Evolutionary conservation across 1,284 basidiomycete species (phyloP).

Genomic region (Cutaneotrichosporon dermatis): DNA sequence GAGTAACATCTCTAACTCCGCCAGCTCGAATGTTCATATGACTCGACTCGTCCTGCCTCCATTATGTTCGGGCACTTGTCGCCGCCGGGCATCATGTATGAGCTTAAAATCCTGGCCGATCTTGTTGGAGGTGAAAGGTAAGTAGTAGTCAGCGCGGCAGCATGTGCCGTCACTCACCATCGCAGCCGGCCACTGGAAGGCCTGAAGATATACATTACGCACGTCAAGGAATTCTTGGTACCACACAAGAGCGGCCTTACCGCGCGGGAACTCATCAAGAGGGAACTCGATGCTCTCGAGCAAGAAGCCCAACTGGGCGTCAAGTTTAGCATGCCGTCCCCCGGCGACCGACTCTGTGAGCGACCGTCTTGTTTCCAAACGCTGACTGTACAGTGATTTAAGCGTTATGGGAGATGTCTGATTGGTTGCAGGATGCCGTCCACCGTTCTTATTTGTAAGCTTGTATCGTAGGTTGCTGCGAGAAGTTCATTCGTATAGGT

Average conservation of each 20-base stretch:
- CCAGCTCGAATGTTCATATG: conserved; percentile 50
- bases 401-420: no score
- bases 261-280: conserved; percentile 33
- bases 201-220: conserved; percentile 41
- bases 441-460: no score
- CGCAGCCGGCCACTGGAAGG: conserved; percentile 31
- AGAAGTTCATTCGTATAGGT: neutral
- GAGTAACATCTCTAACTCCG: neutral
- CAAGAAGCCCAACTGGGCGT: conserved; percentile 29
- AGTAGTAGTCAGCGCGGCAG: neutral
- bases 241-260: conserved; percentile 39
- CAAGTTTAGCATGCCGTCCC: conserved; percentile 31
- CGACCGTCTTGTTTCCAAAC: neutral
- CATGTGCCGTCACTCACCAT: neutral
- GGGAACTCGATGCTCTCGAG: conserved; percentile 35
- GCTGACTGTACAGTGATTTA: conserved; percentile 7
- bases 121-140: conserved; percentile 13
- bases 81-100: conserved; percentile 39
- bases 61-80: conserved; percentile 47
- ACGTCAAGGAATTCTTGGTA: conserved; percentile 44
- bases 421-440: no score
- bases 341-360: conserved; percentile 43
- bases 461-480: neutral
- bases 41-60: conserved; percentile 33
- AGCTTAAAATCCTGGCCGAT: conserved; percentile 34